Percentiles rank a stretch among this genome's conserved stretches.
phyloP scores from a whole-genome alignment of 176 grass and related monocot species.

The Microstegium vimineum region DNA sequence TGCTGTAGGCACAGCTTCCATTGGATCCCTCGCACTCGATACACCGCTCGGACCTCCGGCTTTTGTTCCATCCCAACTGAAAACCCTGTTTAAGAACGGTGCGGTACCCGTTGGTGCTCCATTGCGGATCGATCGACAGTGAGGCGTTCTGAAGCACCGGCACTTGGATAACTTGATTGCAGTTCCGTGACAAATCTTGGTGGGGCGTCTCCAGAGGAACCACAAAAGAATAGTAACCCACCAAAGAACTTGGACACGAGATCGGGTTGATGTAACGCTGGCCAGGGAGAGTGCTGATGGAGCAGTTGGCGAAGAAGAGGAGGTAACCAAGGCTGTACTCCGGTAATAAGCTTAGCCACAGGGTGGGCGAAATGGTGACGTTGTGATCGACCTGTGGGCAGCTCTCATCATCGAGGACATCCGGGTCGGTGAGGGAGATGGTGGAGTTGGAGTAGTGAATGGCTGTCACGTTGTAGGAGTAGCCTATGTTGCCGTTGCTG shows the following conservation, averaged over 20 bases:
- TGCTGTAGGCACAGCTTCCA: neutral
- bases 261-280: neutral
- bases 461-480: neutral
- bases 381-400: conserved; percentile 6
- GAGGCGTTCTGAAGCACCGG: neutral
- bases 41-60: accelerated
- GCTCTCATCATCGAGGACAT: neutral
- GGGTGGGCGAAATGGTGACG: neutral
- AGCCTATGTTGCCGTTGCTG: no score
- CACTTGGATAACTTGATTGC: accelerated
- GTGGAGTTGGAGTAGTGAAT: neutral
- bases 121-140: accelerated
- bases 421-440: neutral
- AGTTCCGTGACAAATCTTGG: accelerated
- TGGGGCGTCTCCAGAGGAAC: neutral
- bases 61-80: neutral
- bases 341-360: neutral
- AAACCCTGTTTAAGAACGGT: neutral
- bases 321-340: neutral
- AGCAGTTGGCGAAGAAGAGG: neutral
- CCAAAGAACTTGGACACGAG: neutral
- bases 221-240: neutral
- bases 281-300: accelerated
- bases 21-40: neutral
- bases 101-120: neutral